Conservation (phyloP, 2,329 filamentous ascomycete species). For the Pseudogymnoascus sp. region DNA sequence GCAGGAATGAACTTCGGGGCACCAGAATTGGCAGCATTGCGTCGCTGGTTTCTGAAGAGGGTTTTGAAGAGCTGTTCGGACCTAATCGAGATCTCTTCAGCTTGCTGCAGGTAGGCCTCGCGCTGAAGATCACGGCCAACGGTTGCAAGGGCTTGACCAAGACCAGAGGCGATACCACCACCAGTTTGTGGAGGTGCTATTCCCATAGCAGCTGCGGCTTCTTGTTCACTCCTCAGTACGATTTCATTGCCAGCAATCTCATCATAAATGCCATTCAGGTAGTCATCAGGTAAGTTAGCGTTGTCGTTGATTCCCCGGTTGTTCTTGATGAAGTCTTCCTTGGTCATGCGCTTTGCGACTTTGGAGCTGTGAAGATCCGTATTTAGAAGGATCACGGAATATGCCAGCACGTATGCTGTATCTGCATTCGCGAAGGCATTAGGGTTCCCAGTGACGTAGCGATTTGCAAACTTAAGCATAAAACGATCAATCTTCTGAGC, state of each 20-base stretch:
- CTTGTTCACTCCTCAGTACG: constrained; percentile 84
- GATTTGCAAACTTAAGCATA: constrained; percentile 97
- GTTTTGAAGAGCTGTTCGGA: constrained; percentile 86
- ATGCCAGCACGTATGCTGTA: constrained; percentile 90
- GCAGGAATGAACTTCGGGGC: constrained; percentile 73
- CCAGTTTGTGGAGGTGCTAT: constrained; percentile 48
- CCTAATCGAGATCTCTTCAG: constrained; percentile 74
- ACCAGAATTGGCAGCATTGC: constrained; percentile 61
- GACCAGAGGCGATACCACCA: constrained; percentile 66
- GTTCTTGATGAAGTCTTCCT: constrained; percentile 98
- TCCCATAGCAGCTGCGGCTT: constrained; percentile 76
- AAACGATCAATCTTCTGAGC: constrained; percentile 99
- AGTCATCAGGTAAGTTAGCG: constrained; percentile 86
- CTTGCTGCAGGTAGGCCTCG: constrained; percentile 90
- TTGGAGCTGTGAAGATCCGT: constrained; percentile 91
- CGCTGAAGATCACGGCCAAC: constrained; percentile 85
- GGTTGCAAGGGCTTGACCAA: constrained; percentile 84
- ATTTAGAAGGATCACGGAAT: constrained; percentile 95
- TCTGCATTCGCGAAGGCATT: constrained; percentile 98
- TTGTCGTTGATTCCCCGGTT: constrained; percentile 98
- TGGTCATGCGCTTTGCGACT: constrained; percentile 78
- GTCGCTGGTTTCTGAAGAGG: constrained; percentile 79
- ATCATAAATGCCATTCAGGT: constrained; percentile 80
- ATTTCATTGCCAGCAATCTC: constrained; percentile 91
- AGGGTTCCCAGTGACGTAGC: constrained; percentile 89